Evolutionary conservation across 225 moss, liverwort and hornwort genomes (phyloP).

Genomic region (Neckera pumila): DNA sequence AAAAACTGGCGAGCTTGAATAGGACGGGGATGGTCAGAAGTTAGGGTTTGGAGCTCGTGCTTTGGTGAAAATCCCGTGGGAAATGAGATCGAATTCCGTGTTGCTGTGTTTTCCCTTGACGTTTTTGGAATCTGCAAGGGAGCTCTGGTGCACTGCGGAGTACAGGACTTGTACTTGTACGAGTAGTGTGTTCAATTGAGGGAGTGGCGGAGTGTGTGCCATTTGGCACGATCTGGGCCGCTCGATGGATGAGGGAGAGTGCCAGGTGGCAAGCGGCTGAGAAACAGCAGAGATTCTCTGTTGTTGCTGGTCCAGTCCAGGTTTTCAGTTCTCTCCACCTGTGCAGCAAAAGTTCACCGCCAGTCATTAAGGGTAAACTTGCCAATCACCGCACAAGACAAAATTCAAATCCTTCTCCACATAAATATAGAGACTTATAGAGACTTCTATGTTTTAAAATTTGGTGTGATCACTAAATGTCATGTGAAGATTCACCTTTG

Average conservation of each 20-base stretch:
- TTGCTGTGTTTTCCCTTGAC: background rate
- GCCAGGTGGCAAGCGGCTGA: background rate
- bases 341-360: background rate
- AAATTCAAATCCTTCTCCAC: too few relatives aligned
- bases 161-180: background rate
- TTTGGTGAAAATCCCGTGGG: background rate
- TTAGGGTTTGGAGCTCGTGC: slow-evolving; percentile 2
- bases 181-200: background rate
- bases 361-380: background rate
- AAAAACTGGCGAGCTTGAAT: background rate
- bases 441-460: too few relatives aligned
- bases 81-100: background rate
- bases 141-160: background rate
- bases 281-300: background rate
- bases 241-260: background rate
- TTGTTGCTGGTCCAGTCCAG: too few relatives aligned
- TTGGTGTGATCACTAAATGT: too few relatives aligned
- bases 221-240: background rate
- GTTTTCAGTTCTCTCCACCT: background rate
- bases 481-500: too few relatives aligned
- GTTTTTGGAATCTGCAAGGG: background rate
- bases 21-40: background rate
- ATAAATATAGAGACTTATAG: too few relatives aligned
- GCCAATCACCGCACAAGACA: too few relatives aligned
- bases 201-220: background rate